Evolutionary conservation across 306 rosid species (phyloP).

Genomic region (Elaeagnus macrophylla): DNA sequence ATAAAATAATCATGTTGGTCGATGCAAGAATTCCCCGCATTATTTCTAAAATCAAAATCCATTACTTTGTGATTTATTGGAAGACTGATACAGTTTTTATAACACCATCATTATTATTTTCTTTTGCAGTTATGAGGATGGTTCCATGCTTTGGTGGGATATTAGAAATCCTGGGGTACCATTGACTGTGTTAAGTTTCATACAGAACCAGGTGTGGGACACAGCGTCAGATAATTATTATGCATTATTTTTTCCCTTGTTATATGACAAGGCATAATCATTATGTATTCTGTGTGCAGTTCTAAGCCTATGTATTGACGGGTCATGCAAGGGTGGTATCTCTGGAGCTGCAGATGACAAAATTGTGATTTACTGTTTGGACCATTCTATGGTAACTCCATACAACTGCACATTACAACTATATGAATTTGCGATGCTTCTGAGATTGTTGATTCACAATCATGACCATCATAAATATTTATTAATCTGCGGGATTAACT

Average conservation of each 20-base stretch:
- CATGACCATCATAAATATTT: too few relatives aligned
- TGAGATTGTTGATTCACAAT: too few relatives aligned
- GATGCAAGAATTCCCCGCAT: not conserved
- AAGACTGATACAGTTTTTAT: not conserved
- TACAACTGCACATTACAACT: slow-evolving; percentile 2
- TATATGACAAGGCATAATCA: slow-evolving; percentile 5
- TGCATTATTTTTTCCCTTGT: slow-evolving; percentile 2
- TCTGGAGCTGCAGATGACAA: slow-evolving; percentile 89
- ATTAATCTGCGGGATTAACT: too few relatives aligned
- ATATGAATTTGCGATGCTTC: too few relatives aligned
- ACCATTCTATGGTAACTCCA: slow-evolving; percentile 62
- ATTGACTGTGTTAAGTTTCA: slow-evolving; percentile 68
- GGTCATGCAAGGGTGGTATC: slow-evolving; percentile 73
- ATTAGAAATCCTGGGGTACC: slow-evolving; percentile 60
- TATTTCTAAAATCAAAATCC: not conserved
- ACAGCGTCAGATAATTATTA: slow-evolving; percentile 7
- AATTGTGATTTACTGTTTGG: slow-evolving; percentile 63
- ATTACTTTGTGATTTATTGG: not conserved
- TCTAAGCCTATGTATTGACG: slow-evolving; percentile 62
- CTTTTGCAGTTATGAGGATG: slow-evolving; percentile 71
- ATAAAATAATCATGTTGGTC: not conserved
- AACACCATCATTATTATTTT: slow-evolving; percentile 7
- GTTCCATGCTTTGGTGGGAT: slow-evolving; percentile 99
- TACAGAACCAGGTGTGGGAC: slow-evolving; percentile 68
- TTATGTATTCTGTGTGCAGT: slow-evolving; percentile 40